Conservation (phyloP, 73 alveolate species). For the Paramecium primaurelia region DNA sequence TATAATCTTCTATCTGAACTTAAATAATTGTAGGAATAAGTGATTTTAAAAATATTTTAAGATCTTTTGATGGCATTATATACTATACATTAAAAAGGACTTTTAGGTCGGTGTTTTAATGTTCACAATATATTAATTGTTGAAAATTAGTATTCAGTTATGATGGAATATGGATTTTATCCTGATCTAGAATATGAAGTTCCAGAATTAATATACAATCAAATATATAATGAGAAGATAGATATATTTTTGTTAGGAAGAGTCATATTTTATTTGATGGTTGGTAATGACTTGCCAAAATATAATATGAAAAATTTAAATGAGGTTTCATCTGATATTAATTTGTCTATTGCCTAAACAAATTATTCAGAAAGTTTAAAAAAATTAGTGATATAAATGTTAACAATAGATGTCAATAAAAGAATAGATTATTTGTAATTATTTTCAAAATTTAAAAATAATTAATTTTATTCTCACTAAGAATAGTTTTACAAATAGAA, state of each 20-base stretch:
- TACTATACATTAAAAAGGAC: neutral
- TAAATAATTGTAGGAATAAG: neutral
- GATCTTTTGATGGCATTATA: neutral
- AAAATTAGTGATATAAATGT: neutral
- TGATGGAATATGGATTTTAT: neutral
- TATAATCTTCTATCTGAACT: neutral
- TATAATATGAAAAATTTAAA: neutral
- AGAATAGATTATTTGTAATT: neutral
- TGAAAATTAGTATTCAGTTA: neutral
- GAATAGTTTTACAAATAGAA: neutral
- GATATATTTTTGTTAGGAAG: slow-evolving; percentile 13
- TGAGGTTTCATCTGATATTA: neutral
- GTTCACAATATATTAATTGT: neutral
- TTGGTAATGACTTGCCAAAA: neutral
- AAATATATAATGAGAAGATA: neutral
- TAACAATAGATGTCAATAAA: neutral
- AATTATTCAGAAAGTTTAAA: neutral
- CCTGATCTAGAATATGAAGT: neutral
- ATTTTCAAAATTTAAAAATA: neutral
- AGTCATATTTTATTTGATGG: neutral
- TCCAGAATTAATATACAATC: neutral
- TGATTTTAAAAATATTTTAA: neutral
- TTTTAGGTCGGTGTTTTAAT: neutral
- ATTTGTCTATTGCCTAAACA: neutral
- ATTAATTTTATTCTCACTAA: neutral